Percentiles rank a stretch among this genome's conserved stretches.
These are phyloP conservation scores for Chiua sp. DNA, from an alignment of 1,284 basidiomycete species.

Conservation along the genomic window DNA sequence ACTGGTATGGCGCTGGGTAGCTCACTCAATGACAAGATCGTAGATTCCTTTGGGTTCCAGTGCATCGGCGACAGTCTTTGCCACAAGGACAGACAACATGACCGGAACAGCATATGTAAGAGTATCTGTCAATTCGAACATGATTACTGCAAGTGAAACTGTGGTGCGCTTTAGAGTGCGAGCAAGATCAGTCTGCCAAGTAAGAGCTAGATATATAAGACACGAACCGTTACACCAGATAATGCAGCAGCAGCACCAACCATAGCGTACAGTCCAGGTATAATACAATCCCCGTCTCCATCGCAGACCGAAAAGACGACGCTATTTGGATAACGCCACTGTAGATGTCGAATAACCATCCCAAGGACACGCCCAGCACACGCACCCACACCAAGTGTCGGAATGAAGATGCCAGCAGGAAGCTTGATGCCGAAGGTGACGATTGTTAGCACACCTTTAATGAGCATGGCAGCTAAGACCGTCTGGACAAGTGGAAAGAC, in stretches of 20 bases:
- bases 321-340: slow-evolving; percentile 68
- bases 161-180: slow-evolving; percentile 67
- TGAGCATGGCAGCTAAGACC: slow-evolving; percentile 77
- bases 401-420: slow-evolving; percentile 97
- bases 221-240: slow-evolving; percentile 83
- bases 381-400: slow-evolving; percentile 96
- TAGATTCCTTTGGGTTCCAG: slow-evolving; percentile 96
- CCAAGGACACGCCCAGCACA: slow-evolving; percentile 93
- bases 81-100: slow-evolving; percentile 90
- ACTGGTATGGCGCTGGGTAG: slow-evolving; percentile 21
- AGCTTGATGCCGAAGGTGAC: slow-evolving; percentile 95
- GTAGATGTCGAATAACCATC: slow-evolving; percentile 81
- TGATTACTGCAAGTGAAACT: slow-evolving; percentile 95
- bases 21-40: slow-evolving; percentile 91
- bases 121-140: slow-evolving; percentile 97
- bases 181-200: slow-evolving; percentile 14
- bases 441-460: slow-evolving; percentile 86
- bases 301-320: slow-evolving; percentile 71
- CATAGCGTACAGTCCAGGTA: slow-evolving; percentile 92
- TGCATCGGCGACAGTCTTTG: slow-evolving; percentile 93
- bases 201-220: slow-evolving; percentile 1
- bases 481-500: slow-evolving; percentile 71
- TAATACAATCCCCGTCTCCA: slow-evolving; percentile 70
- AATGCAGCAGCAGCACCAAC: slow-evolving; percentile 89
- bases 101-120: slow-evolving; percentile 95